phyloP scores from a whole-genome alignment of 208 protist species.

The Zelonia costaricensis region DNA sequence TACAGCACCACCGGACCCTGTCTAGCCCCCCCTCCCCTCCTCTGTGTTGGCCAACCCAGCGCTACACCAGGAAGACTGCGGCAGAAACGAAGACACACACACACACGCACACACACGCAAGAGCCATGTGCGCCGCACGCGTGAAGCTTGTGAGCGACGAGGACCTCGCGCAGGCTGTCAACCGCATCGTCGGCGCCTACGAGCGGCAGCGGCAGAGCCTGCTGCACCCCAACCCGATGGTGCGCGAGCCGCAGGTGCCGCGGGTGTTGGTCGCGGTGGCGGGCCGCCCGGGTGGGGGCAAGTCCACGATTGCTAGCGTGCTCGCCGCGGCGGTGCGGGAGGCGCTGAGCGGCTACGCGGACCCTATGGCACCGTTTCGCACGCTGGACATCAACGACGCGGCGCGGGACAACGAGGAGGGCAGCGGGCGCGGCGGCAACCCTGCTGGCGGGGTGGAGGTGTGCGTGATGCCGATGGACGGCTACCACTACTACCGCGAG shows the following conservation, averaged over 20 bases:
- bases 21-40: too few species aligned
- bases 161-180: slow-evolving; percentile 18
- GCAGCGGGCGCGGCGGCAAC: neutral
- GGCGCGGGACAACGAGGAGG: slow-evolving; percentile 3
- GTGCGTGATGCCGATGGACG: slow-evolving; percentile 82
- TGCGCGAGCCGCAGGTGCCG: slow-evolving; percentile 21
- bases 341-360: slow-evolving; percentile 15
- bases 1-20: neutral
- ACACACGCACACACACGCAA: neutral
- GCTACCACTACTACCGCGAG: slow-evolving; percentile 70
- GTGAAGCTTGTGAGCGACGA: slow-evolving; percentile 8
- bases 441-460: slow-evolving; percentile 24
- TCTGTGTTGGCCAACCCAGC: too few species aligned
- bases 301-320: slow-evolving; percentile 47
- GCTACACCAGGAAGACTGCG: too few species aligned
- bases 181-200: slow-evolving; percentile 21
- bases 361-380: slow-evolving; percentile 12
- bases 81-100: too few species aligned
- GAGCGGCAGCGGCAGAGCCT: slow-evolving; percentile 20
- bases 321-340: slow-evolving; percentile 44
- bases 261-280: slow-evolving; percentile 73
- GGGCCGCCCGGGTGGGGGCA: slow-evolving; percentile 80
- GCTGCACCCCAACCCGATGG: slow-evolving; percentile 18
- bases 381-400: slow-evolving; percentile 14
- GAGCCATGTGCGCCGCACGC: slow-evolving; percentile 6